phyloP scores from a whole-genome alignment of 2,329 filamentous ascomycete species.

The Dactylellina drechsleri region DNA sequence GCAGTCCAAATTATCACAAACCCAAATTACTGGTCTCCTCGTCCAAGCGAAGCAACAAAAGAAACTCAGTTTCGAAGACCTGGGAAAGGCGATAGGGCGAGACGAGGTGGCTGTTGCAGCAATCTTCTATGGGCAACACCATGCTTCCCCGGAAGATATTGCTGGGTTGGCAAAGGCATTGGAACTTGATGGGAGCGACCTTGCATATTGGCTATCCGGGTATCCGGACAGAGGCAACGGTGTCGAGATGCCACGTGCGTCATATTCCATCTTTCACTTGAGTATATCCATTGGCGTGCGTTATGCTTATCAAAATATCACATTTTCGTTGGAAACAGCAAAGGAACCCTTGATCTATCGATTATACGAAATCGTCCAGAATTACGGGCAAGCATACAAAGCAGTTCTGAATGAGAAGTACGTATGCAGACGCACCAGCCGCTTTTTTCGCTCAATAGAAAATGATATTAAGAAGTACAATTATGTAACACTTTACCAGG shows the following conservation, averaged over 20 bases:
- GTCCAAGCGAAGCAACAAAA: constrained; percentile 56
- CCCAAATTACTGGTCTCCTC: constrained; percentile 49
- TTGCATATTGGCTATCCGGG: constrained; percentile 40
- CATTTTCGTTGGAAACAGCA: constrained; percentile 36
- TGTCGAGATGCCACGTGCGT: constrained; percentile 58
- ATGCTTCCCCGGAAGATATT: constrained; percentile 57
- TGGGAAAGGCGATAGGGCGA: constrained; percentile 56
- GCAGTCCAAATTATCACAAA: constrained; percentile 20
- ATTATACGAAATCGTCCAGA: constrained; percentile 93
- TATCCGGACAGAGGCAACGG: constrained; percentile 56
- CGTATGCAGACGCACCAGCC: constrained; percentile 8
- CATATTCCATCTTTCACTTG: background rate
- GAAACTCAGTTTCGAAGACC: constrained; percentile 56
- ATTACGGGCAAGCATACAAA: constrained; percentile 96
- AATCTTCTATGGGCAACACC: constrained; percentile 58
- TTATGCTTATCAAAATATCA: constrained; percentile 23
- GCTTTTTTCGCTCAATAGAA: constrained; percentile 8
- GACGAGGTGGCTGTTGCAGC: constrained; percentile 59
- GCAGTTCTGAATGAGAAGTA: constrained; percentile 93
- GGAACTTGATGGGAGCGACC: constrained; percentile 22
- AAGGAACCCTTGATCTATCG: constrained; percentile 85
- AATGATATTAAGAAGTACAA: constrained; percentile 13
- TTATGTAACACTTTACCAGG: constrained; percentile 50
- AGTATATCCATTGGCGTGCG: constrained; percentile 2
- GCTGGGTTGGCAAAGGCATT: constrained; percentile 53